Evolutionary conservation across 768 basidiomycete species (phyloP).

Genomic region (Crassisporium funariophilum): DNA sequence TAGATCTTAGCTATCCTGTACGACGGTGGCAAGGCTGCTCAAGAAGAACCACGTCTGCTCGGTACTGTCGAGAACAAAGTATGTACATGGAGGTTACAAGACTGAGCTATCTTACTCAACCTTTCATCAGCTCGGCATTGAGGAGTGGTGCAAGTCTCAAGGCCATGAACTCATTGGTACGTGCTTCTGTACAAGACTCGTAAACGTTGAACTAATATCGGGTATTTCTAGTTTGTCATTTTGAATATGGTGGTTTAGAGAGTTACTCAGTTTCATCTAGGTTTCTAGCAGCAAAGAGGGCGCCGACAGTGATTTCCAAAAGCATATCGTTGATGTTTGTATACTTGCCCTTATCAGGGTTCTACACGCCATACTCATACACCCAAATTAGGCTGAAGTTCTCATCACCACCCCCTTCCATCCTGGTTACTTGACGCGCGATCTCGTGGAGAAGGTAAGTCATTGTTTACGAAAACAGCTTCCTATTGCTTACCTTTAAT

Average conservation of each 20-base stretch:
- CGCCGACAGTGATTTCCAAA: conserved; percentile 77
- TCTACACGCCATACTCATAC: conserved; percentile 12
- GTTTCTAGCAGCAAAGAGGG: conserved; percentile 86
- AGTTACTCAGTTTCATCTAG: conserved; percentile 32
- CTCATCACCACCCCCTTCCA: conserved; percentile 87
- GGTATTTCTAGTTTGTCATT: conserved; percentile 3
- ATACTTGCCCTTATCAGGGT: background rate
- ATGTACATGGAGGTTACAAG: conserved; percentile 3
- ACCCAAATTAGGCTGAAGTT: conserved; percentile 61
- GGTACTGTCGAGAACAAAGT: conserved; percentile 84
- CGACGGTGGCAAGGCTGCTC: conserved; percentile 65
- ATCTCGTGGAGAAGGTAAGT: conserved; percentile 65
- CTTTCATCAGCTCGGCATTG: conserved; percentile 63
- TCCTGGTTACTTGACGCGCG: conserved; percentile 79
- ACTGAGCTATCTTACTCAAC: conserved; percentile 1
- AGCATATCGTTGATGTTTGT: conserved; percentile 77
- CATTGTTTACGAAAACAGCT: background rate
- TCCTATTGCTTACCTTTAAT: conserved; percentile 2
- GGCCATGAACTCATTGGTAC: conserved; percentile 78
- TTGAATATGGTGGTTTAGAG: background rate
- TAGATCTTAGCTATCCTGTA: conserved; percentile 78
- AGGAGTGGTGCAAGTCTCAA: conserved; percentile 63
- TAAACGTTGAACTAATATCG: too few species aligned
- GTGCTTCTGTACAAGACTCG: too few species aligned
- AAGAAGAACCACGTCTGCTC: conserved; percentile 71